A percentile compares a stretch with the other conserved stretches of the same genome.
Evolutionary conservation across 2,329 filamentous ascomycete species (phyloP).

Genomic region (Helotiales sp.): DNA sequence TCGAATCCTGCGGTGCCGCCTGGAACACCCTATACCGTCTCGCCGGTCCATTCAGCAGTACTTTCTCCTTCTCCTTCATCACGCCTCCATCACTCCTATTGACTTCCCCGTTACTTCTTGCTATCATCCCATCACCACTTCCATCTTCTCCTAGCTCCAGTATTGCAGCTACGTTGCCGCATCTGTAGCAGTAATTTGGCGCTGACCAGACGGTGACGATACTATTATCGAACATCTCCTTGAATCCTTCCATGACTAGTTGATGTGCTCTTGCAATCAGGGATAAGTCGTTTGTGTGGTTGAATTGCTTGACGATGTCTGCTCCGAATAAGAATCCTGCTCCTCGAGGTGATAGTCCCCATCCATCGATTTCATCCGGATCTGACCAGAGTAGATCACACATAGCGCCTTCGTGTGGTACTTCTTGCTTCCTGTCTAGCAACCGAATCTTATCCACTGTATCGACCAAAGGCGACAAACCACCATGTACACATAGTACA

Average conservation of each 20-base stretch:
- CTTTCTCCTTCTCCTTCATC: slow-evolving; percentile 51
- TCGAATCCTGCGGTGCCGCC: slow-evolving; percentile 90
- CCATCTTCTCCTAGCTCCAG: slow-evolving; percentile 89
- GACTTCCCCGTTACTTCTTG: slow-evolving; percentile 43
- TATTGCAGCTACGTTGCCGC: slow-evolving; percentile 93
- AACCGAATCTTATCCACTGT: slow-evolving; percentile 93
- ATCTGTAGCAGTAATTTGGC: slow-evolving; percentile 91
- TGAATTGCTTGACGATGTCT: slow-evolving; percentile 95
- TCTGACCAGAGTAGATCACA: slow-evolving; percentile 98
- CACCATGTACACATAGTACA: slow-evolving; percentile 93
- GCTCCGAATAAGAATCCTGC: slow-evolving; percentile 95
- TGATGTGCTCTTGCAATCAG: slow-evolving; percentile 94
- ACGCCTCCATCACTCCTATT: slow-evolving; percentile 55
- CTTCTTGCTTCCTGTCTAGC: slow-evolving; percentile 95
- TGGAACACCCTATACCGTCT: slow-evolving; percentile 94
- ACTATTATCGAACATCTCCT: slow-evolving; percentile 95
- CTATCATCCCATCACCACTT: slow-evolving; percentile 59
- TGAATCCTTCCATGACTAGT: slow-evolving; percentile 98
- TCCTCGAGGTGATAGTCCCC: slow-evolving; percentile 89
- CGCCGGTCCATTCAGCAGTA: slow-evolving; percentile 70
- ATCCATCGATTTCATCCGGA: slow-evolving; percentile 95
- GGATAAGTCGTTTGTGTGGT: slow-evolving; percentile 88
- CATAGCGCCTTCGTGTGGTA: slow-evolving; percentile 98
- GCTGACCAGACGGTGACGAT: slow-evolving; percentile 99
- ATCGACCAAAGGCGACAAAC: slow-evolving; percentile 87